phyloP scores from a whole-genome alignment of 2,329 filamentous ascomycete species.

The Geosmithia putterillii region DNA sequence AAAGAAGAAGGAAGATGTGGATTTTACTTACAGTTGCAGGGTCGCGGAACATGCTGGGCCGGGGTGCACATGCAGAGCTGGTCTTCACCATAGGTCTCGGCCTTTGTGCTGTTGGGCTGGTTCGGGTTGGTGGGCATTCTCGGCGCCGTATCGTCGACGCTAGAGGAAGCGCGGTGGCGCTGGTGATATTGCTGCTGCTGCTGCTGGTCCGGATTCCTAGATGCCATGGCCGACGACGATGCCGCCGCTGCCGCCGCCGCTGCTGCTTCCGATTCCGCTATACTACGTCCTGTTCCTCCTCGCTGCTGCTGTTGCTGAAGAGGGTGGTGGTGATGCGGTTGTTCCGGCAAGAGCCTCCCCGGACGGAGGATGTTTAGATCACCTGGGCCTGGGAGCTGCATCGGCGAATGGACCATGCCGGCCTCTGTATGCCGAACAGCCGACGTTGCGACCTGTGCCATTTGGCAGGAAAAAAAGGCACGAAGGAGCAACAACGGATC shows the following conservation, averaged over 20 bases:
- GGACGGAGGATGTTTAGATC: not conserved
- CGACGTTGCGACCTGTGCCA: constrained; percentile 1
- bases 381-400: not conserved
- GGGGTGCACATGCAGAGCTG: constrained; percentile 44
- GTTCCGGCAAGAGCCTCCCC: not conserved
- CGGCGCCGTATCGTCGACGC: not conserved
- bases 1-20: constrained; percentile 5
- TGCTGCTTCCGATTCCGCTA: not conserved
- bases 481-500: not conserved
- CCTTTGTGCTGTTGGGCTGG: constrained; percentile 8
- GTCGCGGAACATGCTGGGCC: constrained; percentile 43
- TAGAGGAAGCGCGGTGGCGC: not conserved
- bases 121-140: not conserved
- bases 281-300: not conserved
- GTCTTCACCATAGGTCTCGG: constrained; percentile 20
- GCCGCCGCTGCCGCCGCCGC: no score
- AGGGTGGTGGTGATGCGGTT: not conserved
- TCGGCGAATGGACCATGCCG: constrained; percentile 2
- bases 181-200: not conserved
- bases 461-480: not conserved
- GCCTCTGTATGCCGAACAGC: constrained; percentile 1
- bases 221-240: not conserved
- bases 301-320: not conserved
- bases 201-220: not conserved
- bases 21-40: constrained; percentile 43